Base-by-base conservation (phyloP, 306 rosid genomes). In the Citrullus mucosospermus region DNA sequence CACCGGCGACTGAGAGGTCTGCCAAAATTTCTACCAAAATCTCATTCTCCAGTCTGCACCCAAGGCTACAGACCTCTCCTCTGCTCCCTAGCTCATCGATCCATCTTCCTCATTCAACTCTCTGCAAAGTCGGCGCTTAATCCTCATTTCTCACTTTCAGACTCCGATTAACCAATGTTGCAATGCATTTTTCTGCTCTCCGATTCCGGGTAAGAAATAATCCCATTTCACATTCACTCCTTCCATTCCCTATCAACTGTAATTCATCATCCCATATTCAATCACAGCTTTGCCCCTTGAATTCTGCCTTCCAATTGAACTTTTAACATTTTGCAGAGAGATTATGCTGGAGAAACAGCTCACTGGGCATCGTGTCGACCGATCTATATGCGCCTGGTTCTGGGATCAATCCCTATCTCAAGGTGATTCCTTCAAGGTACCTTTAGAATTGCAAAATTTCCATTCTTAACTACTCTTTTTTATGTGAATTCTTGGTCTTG, bases 161-260 rank as follows among this genome's bases (percentile, higher is more conserved):
- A 71, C 17, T 46, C 57, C 54, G 55, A 81, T 75, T 59, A 10
- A 48, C 18, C 76, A 80, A 94, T 94, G 98, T 88, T 95, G 91
- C 98, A 95, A 84, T 95, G 98, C 86, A 89, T 91, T 78, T 95
- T 95, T 84, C 97, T 95, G 84, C 86, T 92, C n/a, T 92, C 98
- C 5, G 97, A 95, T 87, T 95, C 97, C 18, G 98, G 97, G 97
- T 95, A 76, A 82, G 79, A 68, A 36, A 41, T 59, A 14, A n/a
- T 43, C 6, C 46, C 0, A 17, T 63, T 32, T 59, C 77, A 15
- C 20, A 14, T 25, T 55, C n/a, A 22, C 30, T 63, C 32, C 38
- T 18, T 80, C 39, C 6, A 16, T 74, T n/a, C 9, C 8, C 51
- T 22, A 20, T 16, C 25, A 70, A 18, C 34, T 41, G 5, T 41